Evolutionary conservation across 2,329 filamentous ascomycete genomes (phyloP), one percentile per base, ranked within the genome.

Genomic region (Aspergillus luchuensis): DNA sequence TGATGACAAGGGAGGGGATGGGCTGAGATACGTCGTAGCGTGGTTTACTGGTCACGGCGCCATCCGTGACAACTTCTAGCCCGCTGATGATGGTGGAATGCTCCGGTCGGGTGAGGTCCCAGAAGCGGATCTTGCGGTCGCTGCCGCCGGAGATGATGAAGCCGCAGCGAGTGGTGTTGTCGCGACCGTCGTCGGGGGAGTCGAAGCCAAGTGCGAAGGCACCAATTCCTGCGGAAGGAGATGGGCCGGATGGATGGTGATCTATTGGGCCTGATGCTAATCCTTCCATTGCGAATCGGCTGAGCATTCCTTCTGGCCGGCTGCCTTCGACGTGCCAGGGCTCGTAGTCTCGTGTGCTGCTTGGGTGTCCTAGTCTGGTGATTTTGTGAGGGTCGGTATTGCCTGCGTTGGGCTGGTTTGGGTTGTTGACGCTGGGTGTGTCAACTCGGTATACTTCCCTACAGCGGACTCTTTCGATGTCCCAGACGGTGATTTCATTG

Each of bases 311-410:
- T 74, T 96, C 92, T 1, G 91, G 87, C 64, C 87, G 89, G 72
- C 97, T 93, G 64, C 96, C 92, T 69, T 99, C 95, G 2, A 97
- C 89, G 54, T 92, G 90, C 85, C 91, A 93, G 2, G 94, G 85
- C 49, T 93, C 89, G 72, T 96, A 96, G 23, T 84, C 85, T 69
- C 87, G 89, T 15, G 67, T 63, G 45, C 33, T 36, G 33, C 59
- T 69, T n/a, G 66, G 65, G 19, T 70, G 63, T 0, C 59, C 55
- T 54, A 66, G 62, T 56, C 66, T 66, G 48, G 48, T 64, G 50
- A 63, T 45, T 17, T 39, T 48, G 41, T 59, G 53, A 1, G 84
- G 78, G 36, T 73, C 72, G 33, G 89, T 84, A 76, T 87, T 85
- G 55, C 63, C 82, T 25, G 85, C 85, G 38, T 67, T 68, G 17